Evolutionary conservation across 371 early-diverging fungal genomes (phyloP), one percentile per base, ranked within the genome.

Genomic region (Apophysomyces ossiformis): DNA sequence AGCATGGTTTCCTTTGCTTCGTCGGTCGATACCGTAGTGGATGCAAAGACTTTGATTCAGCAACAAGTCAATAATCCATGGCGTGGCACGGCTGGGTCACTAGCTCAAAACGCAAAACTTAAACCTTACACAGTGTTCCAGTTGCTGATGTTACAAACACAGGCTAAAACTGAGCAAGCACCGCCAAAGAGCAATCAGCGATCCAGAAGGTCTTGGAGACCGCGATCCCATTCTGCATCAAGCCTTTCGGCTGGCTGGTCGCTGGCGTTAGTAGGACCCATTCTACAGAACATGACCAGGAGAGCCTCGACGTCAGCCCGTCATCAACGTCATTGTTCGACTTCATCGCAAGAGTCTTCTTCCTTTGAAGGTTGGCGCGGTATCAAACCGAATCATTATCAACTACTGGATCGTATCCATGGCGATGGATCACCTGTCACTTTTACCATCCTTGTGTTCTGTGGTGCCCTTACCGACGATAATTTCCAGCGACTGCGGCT

Each of bases 61-160:
- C 56, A 36, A 35, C 62, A 41, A 16, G n/a, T 18, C 62, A 62
- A 38, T 26, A 26, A 26, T 13, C 13, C 16, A 38, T 45, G n/a
- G 16, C 44, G 57, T 32, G 38, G 57, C 37, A 18, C 63, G 7
- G 67, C 60, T 4, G 74, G 74, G 8, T 70, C 61, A 13, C 59
- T 74, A 39, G 79, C 79, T 5, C 72, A 71, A 1, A 69, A 76
- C 47, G 69, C 71, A 7, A 74, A 70, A 54, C 57, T 79, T 21
- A 79, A 79, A 56, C 79, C 79, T 0, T 79, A 79, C 58, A 74
- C 73, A 13, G 60, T 76, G 18, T 38, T 69, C 21, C 76, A 76
- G 35, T 38, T 79, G 16, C 41, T 70, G 32, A 16, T 68, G 35
- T 50, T 36, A 38, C 35, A 58, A 39, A 44, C 46, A 44, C 71